These are phyloP conservation scores for Dictyostelium purpureum DNA, from an alignment of 78 protist species.

Conservation along the genomic window DNA sequence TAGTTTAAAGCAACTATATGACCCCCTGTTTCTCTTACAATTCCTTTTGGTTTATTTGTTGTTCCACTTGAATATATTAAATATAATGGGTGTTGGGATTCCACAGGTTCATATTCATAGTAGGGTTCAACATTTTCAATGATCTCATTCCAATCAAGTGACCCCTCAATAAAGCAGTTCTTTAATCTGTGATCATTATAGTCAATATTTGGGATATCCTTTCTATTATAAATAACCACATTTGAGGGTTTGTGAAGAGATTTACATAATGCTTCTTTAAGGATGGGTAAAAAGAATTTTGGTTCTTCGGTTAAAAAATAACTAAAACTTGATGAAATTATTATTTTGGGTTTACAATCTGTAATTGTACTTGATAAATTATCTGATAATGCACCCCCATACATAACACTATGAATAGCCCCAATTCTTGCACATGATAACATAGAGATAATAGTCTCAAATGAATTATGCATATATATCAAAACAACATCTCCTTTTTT, in stretches of 20 bases:
- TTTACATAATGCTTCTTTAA: conserved; percentile 11
- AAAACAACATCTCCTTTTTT: conserved; percentile 87
- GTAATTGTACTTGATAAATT: neutral
- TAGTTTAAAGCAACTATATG: neutral
- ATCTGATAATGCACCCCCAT: neutral
- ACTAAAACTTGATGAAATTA: neutral
- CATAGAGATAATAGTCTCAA: conserved; percentile 81
- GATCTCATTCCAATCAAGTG: conserved; percentile 29
- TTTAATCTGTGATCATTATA: neutral
- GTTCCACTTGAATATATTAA: conserved; percentile 93
- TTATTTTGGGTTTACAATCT: neutral
- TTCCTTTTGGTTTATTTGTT: conserved; percentile 76
- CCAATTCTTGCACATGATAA: conserved; percentile 97
- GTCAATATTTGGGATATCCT: neutral
- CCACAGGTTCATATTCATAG: conserved; percentile 35
- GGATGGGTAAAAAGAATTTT: neutral
- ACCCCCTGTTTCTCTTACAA: conserved; percentile 6
- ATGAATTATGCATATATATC: conserved; percentile 91
- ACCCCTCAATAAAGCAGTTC: neutral
- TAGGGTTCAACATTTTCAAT: neutral
- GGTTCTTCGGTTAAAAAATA: neutral
- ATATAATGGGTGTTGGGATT: conserved; percentile 87
- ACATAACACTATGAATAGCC: conserved; percentile 78
- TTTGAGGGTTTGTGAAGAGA: neutral
- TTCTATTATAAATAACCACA: neutral